Evolutionary conservation across 768 basidiomycete genomes (phyloP).

Genomic region (Leccinum boreale): DNA sequence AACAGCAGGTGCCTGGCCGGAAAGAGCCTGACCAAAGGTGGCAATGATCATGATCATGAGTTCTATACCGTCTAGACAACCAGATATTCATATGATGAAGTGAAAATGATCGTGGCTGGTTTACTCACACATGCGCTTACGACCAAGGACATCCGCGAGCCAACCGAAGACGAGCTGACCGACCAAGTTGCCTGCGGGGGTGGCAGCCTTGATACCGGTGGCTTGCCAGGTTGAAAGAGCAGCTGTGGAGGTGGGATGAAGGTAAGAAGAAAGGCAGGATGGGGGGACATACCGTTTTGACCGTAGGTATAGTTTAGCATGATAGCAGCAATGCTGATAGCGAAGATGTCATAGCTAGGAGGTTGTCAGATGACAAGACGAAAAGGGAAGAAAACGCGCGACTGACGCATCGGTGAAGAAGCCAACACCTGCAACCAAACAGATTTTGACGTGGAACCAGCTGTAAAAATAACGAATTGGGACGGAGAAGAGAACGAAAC

Average conservation of each 20-base stretch:
- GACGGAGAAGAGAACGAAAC: neutral
- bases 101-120: neutral
- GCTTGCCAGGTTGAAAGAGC: constrained; percentile 55
- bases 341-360: constrained; percentile 73
- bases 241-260: constrained; percentile 1
- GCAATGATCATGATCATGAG: constrained; percentile 80
- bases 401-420: constrained; percentile 86
- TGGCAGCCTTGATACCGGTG: constrained; percentile 75
- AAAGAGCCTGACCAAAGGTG: constrained; percentile 77
- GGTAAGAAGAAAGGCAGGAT: neutral
- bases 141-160: constrained; percentile 73
- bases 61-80: constrained; percentile 41
- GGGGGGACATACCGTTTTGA: constrained; percentile 23
- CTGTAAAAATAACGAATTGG: constrained; percentile 31
- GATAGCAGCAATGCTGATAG: constrained; percentile 78
- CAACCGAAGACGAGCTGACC: constrained; percentile 80
- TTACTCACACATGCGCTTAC: constrained; percentile 74
- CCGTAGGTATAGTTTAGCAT: constrained; percentile 84
- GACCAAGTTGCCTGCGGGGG: constrained; percentile 70
- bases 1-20: constrained; percentile 63
- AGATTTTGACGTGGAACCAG: constrained; percentile 84
- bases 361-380: neutral
- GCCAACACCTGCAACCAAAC: constrained; percentile 70
- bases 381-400: neutral
- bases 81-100: neutral